A percentile compares a stretch with the other conserved stretches of the same genome.
Conservation (phyloP, 2,329 filamentous ascomycete genomes). For the Cytospora schulzeri region DNA sequence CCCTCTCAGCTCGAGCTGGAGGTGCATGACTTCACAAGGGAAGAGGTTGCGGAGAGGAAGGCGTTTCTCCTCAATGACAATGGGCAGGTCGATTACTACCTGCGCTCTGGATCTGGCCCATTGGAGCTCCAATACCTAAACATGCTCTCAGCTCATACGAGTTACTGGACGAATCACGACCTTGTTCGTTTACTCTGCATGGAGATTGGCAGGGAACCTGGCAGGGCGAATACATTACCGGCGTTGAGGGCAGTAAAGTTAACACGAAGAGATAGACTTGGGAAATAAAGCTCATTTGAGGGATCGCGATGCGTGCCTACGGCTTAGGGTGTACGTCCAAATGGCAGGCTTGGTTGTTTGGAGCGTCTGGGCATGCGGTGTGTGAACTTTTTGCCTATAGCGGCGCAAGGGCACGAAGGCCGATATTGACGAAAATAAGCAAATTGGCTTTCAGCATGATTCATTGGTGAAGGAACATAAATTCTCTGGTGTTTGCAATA, state of each 20-base stretch:
- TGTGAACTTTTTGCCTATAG: not conserved
- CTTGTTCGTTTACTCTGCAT: slow-evolving; percentile 89
- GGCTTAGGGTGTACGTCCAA: not conserved
- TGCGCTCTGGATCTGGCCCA: slow-evolving; percentile 81
- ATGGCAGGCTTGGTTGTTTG: not conserved
- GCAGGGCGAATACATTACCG: slow-evolving; percentile 60
- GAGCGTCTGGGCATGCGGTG: not conserved
- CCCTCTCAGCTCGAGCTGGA: slow-evolving; percentile 82
- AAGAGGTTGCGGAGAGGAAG: slow-evolving; percentile 89
- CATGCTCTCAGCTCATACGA: slow-evolving; percentile 93
- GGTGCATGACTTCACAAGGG: slow-evolving; percentile 89
- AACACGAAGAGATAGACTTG: slow-evolving; percentile 37
- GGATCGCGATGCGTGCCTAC: not conserved
- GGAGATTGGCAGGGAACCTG: slow-evolving; percentile 77
- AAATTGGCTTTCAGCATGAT: not conserved
- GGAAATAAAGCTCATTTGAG: not conserved
- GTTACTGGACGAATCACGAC: slow-evolving; percentile 87
- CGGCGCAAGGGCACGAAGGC: not conserved
- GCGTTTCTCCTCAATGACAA: slow-evolving; percentile 92
- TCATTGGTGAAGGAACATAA: no score
- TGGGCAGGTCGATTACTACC: slow-evolving; percentile 89
- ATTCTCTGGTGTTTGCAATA: no score
- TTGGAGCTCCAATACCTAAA: slow-evolving; percentile 95
- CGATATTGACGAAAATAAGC: not conserved
- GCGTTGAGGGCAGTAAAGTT: slow-evolving; percentile 62